phyloP scores from a whole-genome alignment of 345 rosid species.

The Acer campestre region DNA sequence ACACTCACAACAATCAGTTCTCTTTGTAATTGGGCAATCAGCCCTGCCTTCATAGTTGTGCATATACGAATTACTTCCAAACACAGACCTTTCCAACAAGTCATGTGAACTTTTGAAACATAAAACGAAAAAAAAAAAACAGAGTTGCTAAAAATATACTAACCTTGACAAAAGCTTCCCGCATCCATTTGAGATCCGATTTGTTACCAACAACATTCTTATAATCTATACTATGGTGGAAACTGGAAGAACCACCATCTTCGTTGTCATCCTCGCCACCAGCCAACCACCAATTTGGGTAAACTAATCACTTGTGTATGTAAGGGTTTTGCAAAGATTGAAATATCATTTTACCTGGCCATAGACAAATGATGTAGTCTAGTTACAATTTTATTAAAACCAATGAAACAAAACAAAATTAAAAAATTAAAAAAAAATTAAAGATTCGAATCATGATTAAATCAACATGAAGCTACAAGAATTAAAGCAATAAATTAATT shows the following conservation, averaged over 20 bases:
- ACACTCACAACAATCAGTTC: conserved; percentile 25
- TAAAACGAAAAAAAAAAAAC: conserved; percentile 12
- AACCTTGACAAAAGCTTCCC: conserved; percentile 25
- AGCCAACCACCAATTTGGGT: conserved; percentile 1
- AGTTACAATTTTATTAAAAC: background rate
- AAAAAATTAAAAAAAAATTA: too few species aligned
- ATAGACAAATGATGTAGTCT: conserved; percentile 2
- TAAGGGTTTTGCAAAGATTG: conserved; percentile 4
- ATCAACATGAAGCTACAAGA: background rate
- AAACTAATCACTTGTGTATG: conserved; percentile 8
- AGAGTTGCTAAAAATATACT: conserved; percentile 22
- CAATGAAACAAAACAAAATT: background rate
- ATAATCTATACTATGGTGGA: conserved; percentile 19
- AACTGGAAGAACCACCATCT: conserved; percentile 6
- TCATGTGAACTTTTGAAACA: conserved; percentile 19
- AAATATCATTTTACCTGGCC: conserved; percentile 21
- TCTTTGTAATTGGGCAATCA: conserved; percentile 26
- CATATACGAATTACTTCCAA: conserved; percentile 32
- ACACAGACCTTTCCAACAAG: conserved; percentile 17
- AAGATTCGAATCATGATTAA: background rate
- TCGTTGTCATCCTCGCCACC: background rate
- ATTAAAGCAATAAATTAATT: background rate
- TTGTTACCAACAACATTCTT: conserved; percentile 17
- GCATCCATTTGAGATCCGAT: conserved; percentile 2
- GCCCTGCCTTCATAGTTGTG: conserved; percentile 29